These are phyloP conservation scores for Eremothecium cymbalariae DNA, from an alignment of 1,139 yeast species.

Conservation along the genomic window DNA sequence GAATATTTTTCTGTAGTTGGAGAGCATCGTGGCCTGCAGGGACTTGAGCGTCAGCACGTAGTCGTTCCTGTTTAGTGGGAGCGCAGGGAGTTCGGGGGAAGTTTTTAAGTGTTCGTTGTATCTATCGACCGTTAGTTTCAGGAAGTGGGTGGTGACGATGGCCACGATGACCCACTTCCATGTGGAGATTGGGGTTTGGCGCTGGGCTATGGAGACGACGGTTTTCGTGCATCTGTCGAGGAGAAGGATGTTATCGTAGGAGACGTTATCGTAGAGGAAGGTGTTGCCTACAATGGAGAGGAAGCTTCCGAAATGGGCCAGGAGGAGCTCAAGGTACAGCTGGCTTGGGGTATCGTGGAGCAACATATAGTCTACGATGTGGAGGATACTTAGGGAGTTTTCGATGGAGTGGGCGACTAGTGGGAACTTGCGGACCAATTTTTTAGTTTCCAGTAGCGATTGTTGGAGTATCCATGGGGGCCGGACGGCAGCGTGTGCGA, in stretches of 20 bases:
- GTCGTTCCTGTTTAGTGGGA: background rate
- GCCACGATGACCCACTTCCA: slow-evolving; percentile 9
- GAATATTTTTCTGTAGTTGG: background rate
- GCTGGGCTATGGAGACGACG: slow-evolving; percentile 1
- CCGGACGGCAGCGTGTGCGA: background rate
- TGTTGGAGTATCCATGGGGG: background rate
- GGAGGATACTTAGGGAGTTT: background rate
- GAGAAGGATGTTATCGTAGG: slow-evolving; percentile 8
- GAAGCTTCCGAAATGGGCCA: slow-evolving; percentile 3
- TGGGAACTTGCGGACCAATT: background rate
- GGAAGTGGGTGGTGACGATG: slow-evolving; percentile 5
- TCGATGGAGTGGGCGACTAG: background rate
- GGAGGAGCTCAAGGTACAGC: background rate
- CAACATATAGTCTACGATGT: slow-evolving; percentile 3
- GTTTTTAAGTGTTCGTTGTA: slow-evolving; percentile 4
- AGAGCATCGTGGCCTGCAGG: background rate
- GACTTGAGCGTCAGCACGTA: background rate
- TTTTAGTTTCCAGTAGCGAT: background rate
- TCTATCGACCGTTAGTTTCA: slow-evolving; percentile 5
- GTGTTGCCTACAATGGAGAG: slow-evolving; percentile 1
- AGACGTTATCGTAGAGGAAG: slow-evolving; percentile 1
- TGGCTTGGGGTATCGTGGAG: background rate
- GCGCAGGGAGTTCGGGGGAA: no score
- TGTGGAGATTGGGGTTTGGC: slow-evolving; percentile 1
- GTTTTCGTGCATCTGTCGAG: slow-evolving; percentile 1